phyloP scores from a whole-genome alignment of 2,329 filamentous ascomycete genomes.

The Dactylellina parvicollis region DNA sequence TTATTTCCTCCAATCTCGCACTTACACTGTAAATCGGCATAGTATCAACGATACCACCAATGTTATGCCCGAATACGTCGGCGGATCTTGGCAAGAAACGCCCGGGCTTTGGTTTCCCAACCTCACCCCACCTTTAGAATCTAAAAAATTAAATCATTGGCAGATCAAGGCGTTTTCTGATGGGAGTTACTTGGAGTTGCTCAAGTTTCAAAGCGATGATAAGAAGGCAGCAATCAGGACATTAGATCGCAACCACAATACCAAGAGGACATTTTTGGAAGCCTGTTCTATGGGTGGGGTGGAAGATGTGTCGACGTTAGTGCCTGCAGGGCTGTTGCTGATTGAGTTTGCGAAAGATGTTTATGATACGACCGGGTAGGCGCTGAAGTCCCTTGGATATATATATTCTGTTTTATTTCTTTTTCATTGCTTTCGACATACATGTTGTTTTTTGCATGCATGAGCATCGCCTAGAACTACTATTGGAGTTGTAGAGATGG shows the following conservation, averaged over 20 bases:
- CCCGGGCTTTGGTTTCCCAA: slow-evolving; percentile 36
- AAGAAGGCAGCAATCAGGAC: slow-evolving; percentile 39
- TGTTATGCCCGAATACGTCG: slow-evolving; percentile 22
- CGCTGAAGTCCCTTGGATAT: background rate
- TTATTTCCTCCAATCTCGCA: slow-evolving; percentile 40
- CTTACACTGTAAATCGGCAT: slow-evolving; percentile 45
- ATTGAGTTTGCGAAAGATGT: slow-evolving; percentile 49
- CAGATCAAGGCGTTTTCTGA: slow-evolving; percentile 33
- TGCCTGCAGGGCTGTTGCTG: slow-evolving; percentile 37
- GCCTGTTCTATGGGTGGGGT: slow-evolving; percentile 36
- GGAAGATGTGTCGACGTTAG: slow-evolving; percentile 41
- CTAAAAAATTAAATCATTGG: slow-evolving; percentile 40
- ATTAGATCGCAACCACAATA: slow-evolving; percentile 40
- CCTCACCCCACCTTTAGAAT: slow-evolving; percentile 16
- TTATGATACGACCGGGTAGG: slow-evolving; percentile 40
- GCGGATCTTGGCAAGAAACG: slow-evolving; percentile 42
- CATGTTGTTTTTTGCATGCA: background rate
- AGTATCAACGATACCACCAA: slow-evolving; percentile 20
- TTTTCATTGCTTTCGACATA: background rate
- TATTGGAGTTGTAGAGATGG: no score
- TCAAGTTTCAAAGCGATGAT: slow-evolving; percentile 27
- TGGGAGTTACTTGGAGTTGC: slow-evolving; percentile 39
- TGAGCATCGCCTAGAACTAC: background rate
- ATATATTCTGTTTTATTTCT: background rate
- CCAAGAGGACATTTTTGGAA: slow-evolving; percentile 34